These are phyloP conservation scores for Gossypium turneri DNA, from an alignment of 345 rosid genomes.

Conservation along the genomic window DNA sequence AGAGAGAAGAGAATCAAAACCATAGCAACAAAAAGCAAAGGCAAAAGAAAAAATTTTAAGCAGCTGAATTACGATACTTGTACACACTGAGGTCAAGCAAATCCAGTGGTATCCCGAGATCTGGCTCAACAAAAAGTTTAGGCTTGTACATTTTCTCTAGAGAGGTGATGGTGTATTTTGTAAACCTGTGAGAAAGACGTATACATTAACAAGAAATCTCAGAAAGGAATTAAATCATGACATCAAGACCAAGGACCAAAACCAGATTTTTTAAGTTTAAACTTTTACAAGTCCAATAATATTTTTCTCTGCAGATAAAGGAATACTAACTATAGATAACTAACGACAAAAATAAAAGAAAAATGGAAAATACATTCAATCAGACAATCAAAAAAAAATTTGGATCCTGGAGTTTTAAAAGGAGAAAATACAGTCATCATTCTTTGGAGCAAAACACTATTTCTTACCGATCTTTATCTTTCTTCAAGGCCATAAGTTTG, in stretches of 20 bases:
- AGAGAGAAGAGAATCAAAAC: conserved; percentile 15
- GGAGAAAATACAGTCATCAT: background rate
- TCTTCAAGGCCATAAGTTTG: conserved; percentile 76
- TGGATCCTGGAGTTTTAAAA: background rate
- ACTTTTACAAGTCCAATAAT: background rate
- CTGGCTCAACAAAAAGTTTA: conserved; percentile 84
- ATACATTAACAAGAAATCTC: conserved; percentile 3
- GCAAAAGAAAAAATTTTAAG: conserved; percentile 9
- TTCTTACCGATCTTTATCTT: conserved; percentile 83
- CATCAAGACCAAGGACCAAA: conserved; percentile 1
- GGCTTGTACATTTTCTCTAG: conserved; percentile 92
- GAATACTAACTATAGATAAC: background rate
- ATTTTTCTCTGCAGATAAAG: background rate
- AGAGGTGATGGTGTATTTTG: conserved; percentile 81
- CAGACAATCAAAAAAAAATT: background rate
- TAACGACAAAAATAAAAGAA: background rate
- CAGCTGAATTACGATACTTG: conserved; percentile 50
- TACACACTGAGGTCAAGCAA: conserved; percentile 92
- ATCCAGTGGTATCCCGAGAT: conserved; percentile 97
- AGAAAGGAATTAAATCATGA: background rate
- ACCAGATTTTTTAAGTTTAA: background rate
- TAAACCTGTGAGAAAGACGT: conserved; percentile 49
- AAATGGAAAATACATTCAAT: background rate
- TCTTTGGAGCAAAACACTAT: conserved; percentile 11
- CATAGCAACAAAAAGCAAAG: conserved; percentile 9